Conservation (phyloP, 257 asterid genomes). For the Eustoma russellianum region DNA sequence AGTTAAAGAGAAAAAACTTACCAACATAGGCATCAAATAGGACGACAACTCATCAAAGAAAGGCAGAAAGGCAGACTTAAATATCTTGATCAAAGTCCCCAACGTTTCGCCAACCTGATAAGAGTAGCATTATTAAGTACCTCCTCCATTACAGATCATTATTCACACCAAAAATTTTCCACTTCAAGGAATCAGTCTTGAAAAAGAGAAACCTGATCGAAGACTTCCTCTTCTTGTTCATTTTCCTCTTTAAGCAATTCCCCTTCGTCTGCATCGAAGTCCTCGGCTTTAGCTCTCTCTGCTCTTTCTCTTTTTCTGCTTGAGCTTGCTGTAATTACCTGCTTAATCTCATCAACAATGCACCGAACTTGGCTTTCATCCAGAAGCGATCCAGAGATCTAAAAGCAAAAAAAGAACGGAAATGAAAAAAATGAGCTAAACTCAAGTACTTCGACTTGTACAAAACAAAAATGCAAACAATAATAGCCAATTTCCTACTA, state of each 20-base stretch:
- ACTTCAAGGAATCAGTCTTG: background rate
- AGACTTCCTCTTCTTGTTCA: constrained; percentile 95
- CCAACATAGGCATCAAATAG: constrained; percentile 96
- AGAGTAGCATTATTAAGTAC: background rate
- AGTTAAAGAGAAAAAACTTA: constrained; percentile 22
- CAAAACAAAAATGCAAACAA: no score
- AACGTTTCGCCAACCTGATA: background rate
- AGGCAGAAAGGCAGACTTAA: background rate
- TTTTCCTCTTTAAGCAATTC: constrained; percentile 86
- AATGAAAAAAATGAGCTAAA: background rate
- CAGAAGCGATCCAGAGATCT: constrained; percentile 80
- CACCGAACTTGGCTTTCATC: constrained; percentile 86
- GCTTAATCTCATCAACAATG: constrained; percentile 80
- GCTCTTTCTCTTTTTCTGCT: constrained; percentile 71
- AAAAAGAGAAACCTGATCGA: constrained; percentile 69
- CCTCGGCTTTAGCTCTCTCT: constrained; percentile 92
- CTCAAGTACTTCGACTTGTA: no score
- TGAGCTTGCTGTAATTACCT: constrained; percentile 81
- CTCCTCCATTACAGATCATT: background rate
- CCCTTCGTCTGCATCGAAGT: constrained; percentile 92
- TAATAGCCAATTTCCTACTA: no score
- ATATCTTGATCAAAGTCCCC: background rate
- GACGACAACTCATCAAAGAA: constrained; percentile 41
- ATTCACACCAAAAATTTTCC: background rate
- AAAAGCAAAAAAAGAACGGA: constrained; percentile 16